A percentile compares a stretch with the other conserved stretches of the same genome.
phyloP scores from a whole-genome alignment of 106 monocot species.

The Xerophyta viscosa region DNA sequence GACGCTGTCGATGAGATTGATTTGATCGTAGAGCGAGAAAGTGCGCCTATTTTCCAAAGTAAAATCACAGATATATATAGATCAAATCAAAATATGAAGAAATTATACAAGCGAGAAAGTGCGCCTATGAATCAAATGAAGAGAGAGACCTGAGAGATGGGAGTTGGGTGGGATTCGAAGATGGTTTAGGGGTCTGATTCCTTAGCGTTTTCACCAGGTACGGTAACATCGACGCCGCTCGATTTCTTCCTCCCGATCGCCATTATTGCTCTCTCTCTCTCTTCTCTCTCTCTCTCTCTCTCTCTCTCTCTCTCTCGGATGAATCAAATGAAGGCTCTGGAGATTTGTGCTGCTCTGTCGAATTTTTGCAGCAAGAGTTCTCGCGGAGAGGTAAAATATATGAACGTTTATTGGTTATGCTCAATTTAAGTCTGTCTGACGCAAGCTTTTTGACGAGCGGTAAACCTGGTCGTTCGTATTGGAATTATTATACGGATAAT shows the following conservation, averaged over 20 bases:
- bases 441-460: no score
- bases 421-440: no score
- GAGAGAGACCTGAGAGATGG: conserved; percentile 64
- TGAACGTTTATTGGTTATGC: no score
- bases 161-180: conserved; percentile 25
- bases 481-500: no score
- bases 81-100: neutral
- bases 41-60: no score
- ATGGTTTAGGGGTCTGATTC: conserved; percentile 24
- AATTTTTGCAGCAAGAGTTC: no score
- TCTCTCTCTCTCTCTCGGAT: no score
- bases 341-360: no score
- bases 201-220: conserved; percentile 51
- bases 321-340: no score
- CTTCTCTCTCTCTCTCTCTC: no score
- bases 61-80: neutral
- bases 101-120: neutral
- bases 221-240: conserved; percentile 39
- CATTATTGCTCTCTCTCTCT: conserved; percentile 5
- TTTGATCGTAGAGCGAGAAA: conserved; percentile 97
- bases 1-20: conserved; percentile 88
- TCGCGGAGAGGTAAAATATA: no score
- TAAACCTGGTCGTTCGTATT: no score
- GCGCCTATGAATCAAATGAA: neutral
- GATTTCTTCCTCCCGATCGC: conserved; percentile 21